Evolutionary conservation across 1,284 basidiomycete species (phyloP).

Genomic region (Veloporphyrellus conicus): DNA sequence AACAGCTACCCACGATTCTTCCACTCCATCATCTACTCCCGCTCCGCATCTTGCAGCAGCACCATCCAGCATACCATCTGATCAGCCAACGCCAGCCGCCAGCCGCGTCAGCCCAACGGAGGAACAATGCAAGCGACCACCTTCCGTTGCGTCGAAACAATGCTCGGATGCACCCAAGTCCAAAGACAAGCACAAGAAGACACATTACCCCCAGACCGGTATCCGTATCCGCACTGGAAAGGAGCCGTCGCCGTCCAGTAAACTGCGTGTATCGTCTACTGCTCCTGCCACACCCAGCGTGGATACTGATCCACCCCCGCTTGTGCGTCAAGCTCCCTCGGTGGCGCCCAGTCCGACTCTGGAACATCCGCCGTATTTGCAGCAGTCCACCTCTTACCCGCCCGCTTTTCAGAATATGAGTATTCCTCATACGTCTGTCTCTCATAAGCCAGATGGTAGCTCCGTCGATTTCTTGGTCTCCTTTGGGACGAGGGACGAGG

Average conservation of each 20-base stretch:
- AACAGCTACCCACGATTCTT: not conserved
- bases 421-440: constrained; percentile 2
- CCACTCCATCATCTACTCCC: not conserved
- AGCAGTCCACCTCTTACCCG: constrained; percentile 12
- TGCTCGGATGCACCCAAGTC: constrained; percentile 20
- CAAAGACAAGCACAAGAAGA: constrained; percentile 39
- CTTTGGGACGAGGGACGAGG: constrained; percentile 23
- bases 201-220: constrained; percentile 40
- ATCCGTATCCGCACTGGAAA: constrained; percentile 41
- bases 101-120: constrained; percentile 9
- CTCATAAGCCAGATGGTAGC: constrained; percentile 20
- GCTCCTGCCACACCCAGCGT: not conserved
- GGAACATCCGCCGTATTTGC: constrained; percentile 15
- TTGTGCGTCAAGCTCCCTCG: constrained; percentile 12
- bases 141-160: constrained; percentile 11
- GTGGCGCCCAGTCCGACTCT: constrained; percentile 15
- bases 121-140: constrained; percentile 15
- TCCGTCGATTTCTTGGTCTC: constrained; percentile 25
- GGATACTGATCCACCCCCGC: constrained; percentile 9
- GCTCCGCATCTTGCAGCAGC: not conserved
- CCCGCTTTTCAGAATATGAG: constrained; percentile 4
- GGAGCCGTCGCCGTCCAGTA: constrained; percentile 28
- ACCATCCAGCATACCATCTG: not conserved
- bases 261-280: constrained; percentile 7
- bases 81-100: constrained; percentile 1